These are phyloP conservation scores for Epichloe gansuensis DNA, from an alignment of 2,329 filamentous ascomycete genomes.

Conservation along the genomic window DNA sequence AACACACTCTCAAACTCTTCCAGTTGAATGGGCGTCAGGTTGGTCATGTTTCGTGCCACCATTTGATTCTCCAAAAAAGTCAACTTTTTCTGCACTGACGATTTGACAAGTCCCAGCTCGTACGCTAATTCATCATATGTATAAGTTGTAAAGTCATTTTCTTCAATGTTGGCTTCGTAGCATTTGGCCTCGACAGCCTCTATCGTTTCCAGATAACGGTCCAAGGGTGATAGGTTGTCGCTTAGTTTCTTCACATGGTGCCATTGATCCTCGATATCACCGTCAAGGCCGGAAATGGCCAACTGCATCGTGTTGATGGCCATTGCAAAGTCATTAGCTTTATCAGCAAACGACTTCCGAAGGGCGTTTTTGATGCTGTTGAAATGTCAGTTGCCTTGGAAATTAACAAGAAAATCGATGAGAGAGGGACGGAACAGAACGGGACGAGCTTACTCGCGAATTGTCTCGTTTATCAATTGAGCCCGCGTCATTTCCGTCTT, in stretches of 20 bases:
- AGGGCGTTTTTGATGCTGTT: constrained; percentile 83
- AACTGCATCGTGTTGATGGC: constrained; percentile 90
- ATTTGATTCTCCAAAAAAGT: constrained; percentile 97
- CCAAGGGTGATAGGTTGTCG: constrained; percentile 75
- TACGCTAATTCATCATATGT: constrained; percentile 94
- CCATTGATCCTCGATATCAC: constrained; percentile 89
- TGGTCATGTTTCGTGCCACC: constrained; percentile 96
- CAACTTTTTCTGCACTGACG: constrained; percentile 89
- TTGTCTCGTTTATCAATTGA: constrained; percentile 94
- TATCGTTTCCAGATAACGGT: constrained; percentile 81
- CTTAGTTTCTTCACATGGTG: constrained; percentile 76
- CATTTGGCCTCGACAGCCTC: constrained; percentile 78
- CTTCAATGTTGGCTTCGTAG: constrained; percentile 92
- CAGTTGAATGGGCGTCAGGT: constrained; percentile 91
- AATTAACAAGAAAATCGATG: not conserved
- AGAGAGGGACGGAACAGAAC: not conserved
- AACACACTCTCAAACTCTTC: constrained; percentile 99
- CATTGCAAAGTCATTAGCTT: constrained; percentile 94
- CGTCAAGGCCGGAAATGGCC: constrained; percentile 92
- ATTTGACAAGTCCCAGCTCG: constrained; percentile 81
- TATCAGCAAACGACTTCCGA: constrained; percentile 86
- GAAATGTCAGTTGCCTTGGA: constrained; percentile 15
- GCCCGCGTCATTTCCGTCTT: constrained; percentile 77
- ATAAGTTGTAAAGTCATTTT: constrained; percentile 99
- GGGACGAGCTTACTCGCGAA: constrained; percentile 58